Evolutionary conservation across 106 monocot species (phyloP).

Genomic region (Allium sativum): DNA sequence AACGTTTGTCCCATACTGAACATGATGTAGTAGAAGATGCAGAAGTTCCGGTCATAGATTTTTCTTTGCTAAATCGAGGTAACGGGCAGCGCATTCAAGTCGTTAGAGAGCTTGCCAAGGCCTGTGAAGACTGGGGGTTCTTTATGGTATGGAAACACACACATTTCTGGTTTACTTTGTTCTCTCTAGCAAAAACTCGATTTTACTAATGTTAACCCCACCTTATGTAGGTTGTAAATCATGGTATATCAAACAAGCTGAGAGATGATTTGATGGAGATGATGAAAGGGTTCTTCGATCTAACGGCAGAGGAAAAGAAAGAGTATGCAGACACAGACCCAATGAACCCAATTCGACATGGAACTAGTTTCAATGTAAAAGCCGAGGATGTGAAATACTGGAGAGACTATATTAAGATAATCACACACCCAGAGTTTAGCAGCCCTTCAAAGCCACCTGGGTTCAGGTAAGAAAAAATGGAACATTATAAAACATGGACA

Average conservation of each 20-base stretch:
- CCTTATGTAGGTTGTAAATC: constrained; percentile 37
- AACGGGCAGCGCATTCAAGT: constrained; percentile 18
- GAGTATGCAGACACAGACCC: constrained; percentile 10
- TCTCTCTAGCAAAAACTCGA: too few species aligned
- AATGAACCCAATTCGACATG: constrained; percentile 45
- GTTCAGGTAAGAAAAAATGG: constrained; percentile 24
- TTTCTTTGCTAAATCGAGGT: constrained; percentile 23
- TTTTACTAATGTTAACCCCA: not conserved
- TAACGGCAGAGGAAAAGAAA: constrained; percentile 30
- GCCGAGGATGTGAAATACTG: constrained; percentile 41
- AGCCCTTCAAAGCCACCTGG: constrained; percentile 38
- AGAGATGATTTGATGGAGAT: constrained; percentile 7
- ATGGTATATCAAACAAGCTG: constrained; percentile 23
- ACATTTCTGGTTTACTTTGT: too few species aligned
- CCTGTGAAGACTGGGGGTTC: constrained; percentile 74
- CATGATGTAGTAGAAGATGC: not conserved
- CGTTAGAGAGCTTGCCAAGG: constrained; percentile 29
- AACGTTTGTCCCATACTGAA: not conserved
- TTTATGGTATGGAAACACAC: constrained; percentile 32
- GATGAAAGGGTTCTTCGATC: constrained; percentile 11
- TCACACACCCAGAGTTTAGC: constrained; percentile 45
- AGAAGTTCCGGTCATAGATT: constrained; percentile 51
- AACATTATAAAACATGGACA: too few species aligned
- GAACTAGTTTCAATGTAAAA: constrained; percentile 55
- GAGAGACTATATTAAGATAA: constrained; percentile 60